These are phyloP conservation scores for Salix caprea DNA, from an alignment of 345 rosid species.

Conservation along the genomic window DNA sequence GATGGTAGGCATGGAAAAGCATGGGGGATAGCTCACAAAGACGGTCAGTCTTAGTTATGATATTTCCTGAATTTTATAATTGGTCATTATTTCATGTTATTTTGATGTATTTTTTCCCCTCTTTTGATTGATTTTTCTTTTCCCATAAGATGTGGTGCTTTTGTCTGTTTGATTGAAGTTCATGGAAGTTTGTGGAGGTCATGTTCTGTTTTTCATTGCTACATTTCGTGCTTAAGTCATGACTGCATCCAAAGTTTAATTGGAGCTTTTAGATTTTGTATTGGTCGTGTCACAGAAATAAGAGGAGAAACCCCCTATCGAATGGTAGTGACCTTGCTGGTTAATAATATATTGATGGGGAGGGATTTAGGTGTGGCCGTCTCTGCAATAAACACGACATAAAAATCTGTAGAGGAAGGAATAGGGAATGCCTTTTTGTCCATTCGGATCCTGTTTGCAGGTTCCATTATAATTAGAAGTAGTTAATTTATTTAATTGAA, in stretches of 20 bases:
- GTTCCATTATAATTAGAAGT: background rate
- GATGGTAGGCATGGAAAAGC: constrained; percentile 95
- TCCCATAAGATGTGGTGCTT: background rate
- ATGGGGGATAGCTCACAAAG: constrained; percentile 87
- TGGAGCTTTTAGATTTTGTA: background rate
- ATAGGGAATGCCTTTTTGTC: background rate
- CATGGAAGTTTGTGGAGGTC: background rate
- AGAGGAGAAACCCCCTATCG: background rate
- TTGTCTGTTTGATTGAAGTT: background rate
- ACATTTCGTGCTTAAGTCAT: background rate
- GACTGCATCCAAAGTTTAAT: background rate
- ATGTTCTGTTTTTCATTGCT: background rate
- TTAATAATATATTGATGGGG: background rate
- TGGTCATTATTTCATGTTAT: background rate
- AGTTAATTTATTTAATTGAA: background rate
- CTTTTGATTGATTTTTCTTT: background rate
- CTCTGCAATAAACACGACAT: background rate
- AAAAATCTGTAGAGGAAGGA: background rate
- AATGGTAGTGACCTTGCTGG: background rate
- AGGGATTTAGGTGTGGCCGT: background rate
- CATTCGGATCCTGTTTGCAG: background rate
- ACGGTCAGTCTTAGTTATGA: constrained; percentile 47
- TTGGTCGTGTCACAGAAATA: background rate
- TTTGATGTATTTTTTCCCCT: background rate
- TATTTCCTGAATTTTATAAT: background rate